Base-by-base conservation (phyloP, 2,329 filamentous ascomycete species). In the Paraphaeosphaeria sporulosa region DNA sequence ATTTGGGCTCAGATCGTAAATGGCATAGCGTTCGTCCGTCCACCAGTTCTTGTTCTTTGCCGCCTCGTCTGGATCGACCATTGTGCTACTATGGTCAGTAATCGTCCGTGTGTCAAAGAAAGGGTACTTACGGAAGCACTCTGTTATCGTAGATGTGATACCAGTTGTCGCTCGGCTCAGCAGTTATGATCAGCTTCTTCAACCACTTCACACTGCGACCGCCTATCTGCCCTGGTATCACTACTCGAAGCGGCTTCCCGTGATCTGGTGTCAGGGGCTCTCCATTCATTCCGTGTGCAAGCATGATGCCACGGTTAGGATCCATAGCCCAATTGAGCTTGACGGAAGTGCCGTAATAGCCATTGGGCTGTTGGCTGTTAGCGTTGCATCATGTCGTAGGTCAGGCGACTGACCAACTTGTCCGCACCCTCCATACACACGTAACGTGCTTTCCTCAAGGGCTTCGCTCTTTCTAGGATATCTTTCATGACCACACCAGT, bases 101-200 rank as follows among this genome's bases (percentile, higher is more conserved):
- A 34, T 32, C 15, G 19, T 6, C 25, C 25, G 4, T 10, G 40
- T 12, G 2, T 10, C 19, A 12, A 23, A 38, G 27, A 19, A 21
- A 10, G 13, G 36, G 15, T 12, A 78, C 81, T 71, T 69, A 84
- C 65, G 94, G 94, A 42, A 97, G 80, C 1, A 97, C 93, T 60
- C 93, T 84, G 74, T 97, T 97, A 76, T 97, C 94, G 77, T 95
- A 94, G 63, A 96, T 93, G 76, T 97, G 94, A 71, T 97, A 97
- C 92, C 93, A 96, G 72, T 96, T 97, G 64, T 94, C 90, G 72
- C 93, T 96, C 0, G 93, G 93, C 25, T 84, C 82, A 10, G 89
- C 86, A 0, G 93, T 94, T 53, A 97, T 77, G 46, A 93, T 90
- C 61, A 97, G 85, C 65, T 84, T 89, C 80, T 90, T 94, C 60